Conservation (phyloP, 345 rosid species). For the Physaria fendleri region DNA sequence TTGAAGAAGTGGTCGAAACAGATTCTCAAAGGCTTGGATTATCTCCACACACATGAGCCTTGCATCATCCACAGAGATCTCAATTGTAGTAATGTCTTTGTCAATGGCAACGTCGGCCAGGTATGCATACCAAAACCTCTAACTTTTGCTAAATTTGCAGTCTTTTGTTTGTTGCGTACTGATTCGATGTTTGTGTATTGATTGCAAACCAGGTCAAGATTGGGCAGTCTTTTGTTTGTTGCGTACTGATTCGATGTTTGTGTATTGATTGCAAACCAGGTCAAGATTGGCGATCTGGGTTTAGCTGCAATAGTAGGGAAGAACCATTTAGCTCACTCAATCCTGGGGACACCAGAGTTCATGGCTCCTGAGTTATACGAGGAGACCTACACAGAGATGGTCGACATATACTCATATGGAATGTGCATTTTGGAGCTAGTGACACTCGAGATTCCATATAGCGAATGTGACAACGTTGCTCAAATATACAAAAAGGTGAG, state of each 20-base stretch:
- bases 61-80: slow-evolving; percentile 86
- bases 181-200: not conserved
- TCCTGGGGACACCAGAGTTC: slow-evolving; percentile 85
- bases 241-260: not conserved
- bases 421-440: slow-evolving; percentile 88
- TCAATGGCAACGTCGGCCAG: slow-evolving; percentile 86
- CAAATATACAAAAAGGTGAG: slow-evolving; percentile 78
- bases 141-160: not conserved
- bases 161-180: not conserved
- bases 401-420: slow-evolving; percentile 83
- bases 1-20: slow-evolving; percentile 90
- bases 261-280: slow-evolving; percentile 31
- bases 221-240: not conserved
- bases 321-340: slow-evolving; percentile 66
- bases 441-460: slow-evolving; percentile 64
- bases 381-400: slow-evolving; percentile 69
- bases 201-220: slow-evolving; percentile 54
- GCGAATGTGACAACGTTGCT: slow-evolving; percentile 68
- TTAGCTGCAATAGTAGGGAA: slow-evolving; percentile 71
- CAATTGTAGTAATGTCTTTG: slow-evolving; percentile 82
- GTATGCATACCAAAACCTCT: slow-evolving; percentile 19
- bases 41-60: slow-evolving; percentile 75
- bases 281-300: slow-evolving; percentile 89
- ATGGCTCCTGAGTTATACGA: slow-evolving; percentile 95
- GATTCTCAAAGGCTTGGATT: slow-evolving; percentile 66